phyloP scores from a whole-genome alignment of 257 asterid genomes.

The Cruciata laevipes region DNA sequence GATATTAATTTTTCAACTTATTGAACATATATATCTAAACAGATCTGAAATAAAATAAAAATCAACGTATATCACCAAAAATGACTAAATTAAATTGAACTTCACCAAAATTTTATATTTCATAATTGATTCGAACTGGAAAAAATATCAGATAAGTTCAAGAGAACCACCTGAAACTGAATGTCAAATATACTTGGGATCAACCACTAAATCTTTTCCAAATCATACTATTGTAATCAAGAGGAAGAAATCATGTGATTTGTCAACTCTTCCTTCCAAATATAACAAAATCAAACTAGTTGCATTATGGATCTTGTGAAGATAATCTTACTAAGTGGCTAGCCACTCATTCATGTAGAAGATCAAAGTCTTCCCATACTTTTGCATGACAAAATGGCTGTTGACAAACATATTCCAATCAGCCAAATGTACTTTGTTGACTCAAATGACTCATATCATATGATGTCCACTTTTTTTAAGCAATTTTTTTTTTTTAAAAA shows the following conservation, averaged over 20 bases:
- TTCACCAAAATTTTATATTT: too few relatives aligned
- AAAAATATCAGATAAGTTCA: too few relatives aligned
- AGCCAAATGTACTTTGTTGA: slow-evolving; percentile 7
- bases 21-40: too few relatives aligned
- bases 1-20: too few relatives aligned
- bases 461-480: slow-evolving; percentile 7
- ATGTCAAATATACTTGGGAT: too few relatives aligned
- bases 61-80: too few relatives aligned
- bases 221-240: neutral
- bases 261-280: neutral
- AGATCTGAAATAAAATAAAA: too few relatives aligned
- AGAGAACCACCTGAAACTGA: too few relatives aligned
- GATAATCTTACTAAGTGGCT: neutral
- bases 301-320: slow-evolving; percentile 8
- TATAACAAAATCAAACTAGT: neutral
- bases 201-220: neutral
- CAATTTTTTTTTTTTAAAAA: too few relatives aligned
- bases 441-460: neutral
- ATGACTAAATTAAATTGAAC: too few relatives aligned
- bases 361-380: neutral
- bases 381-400: neutral
- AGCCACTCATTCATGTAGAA: neutral
- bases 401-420: neutral
- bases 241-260: neutral
- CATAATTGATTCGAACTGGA: too few relatives aligned